These are phyloP conservation scores for Hanseniaspora taiwanica DNA, from an alignment of 805 yeast species.

Conservation along the genomic window DNA sequence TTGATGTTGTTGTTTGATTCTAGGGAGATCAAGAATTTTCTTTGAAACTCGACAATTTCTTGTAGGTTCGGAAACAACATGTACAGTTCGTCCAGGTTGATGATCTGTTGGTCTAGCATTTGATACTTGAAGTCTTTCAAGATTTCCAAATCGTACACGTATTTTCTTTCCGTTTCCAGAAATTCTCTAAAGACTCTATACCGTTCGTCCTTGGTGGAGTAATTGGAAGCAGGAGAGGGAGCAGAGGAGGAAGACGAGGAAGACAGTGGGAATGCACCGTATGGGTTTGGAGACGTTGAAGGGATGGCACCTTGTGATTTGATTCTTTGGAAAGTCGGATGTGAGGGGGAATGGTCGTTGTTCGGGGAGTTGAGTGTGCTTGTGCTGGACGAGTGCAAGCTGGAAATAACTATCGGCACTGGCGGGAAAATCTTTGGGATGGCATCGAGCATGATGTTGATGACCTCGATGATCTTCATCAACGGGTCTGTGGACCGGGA, in stretches of 20 bases:
- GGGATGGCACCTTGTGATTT: not conserved
- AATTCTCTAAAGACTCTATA: slow-evolving; percentile 68
- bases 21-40: slow-evolving; percentile 74
- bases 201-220: slow-evolving; percentile 21
- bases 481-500: slow-evolving; percentile 70
- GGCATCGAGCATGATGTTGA: slow-evolving; percentile 47
- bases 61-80: slow-evolving; percentile 73
- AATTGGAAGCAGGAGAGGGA: not conserved
- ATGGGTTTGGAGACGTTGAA: not conserved
- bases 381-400: too few relatives aligned
- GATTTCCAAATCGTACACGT: slow-evolving; percentile 79
- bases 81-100: slow-evolving; percentile 70
- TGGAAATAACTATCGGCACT: slow-evolving; percentile 8
- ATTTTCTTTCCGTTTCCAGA: slow-evolving; percentile 82
- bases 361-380: too few relatives aligned
- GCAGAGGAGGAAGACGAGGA: not conserved
- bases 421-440: slow-evolving; percentile 31
- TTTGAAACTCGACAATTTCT: slow-evolving; percentile 81
- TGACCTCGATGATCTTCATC: slow-evolving; percentile 59
- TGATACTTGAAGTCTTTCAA: slow-evolving; percentile 56
- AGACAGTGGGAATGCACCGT: not conserved
- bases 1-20: slow-evolving; percentile 79
- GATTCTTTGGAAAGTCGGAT: not conserved
- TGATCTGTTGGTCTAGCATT: slow-evolving; percentile 46
- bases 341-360: too few relatives aligned